Percentiles rank a stretch among this genome's conserved stretches.
phyloP scores from a whole-genome alignment of 306 rosid species.

The Quillaja saponaria region DNA sequence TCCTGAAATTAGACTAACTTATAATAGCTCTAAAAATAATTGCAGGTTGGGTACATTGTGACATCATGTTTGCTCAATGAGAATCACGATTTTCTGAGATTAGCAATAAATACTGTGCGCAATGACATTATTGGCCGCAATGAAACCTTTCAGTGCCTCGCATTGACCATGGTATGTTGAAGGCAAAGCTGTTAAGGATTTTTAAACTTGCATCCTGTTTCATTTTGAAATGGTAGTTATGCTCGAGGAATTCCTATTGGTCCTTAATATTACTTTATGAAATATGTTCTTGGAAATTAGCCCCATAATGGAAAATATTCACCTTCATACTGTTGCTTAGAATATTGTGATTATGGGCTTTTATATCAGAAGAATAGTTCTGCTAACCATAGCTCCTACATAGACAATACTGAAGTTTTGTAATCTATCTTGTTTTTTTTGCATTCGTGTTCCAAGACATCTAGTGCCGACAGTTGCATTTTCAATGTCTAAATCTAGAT shows the following conservation, averaged over 20 bases:
- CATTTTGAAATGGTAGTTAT: neutral
- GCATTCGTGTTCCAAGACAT: neutral
- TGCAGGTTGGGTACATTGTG: conserved; percentile 99
- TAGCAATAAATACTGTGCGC: conserved; percentile 98
- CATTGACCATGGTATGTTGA: conserved; percentile 92
- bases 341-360: neutral
- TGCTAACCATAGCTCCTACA: neutral
- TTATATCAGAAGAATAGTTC: neutral
- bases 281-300: conserved; percentile 5
- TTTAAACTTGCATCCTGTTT: conserved; percentile 14
- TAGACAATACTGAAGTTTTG: neutral
- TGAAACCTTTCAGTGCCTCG: conserved; percentile 95
- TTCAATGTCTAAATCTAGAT: neutral
- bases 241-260: too few relatives aligned
- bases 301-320: neutral
- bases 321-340: neutral
- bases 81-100: conserved; percentile 98
- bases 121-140: conserved; percentile 98
- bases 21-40: neutral
- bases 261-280: neutral
- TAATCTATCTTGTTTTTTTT: neutral
- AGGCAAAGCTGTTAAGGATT: conserved; percentile 25
- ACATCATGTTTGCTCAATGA: conserved; percentile 93
- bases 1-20: too few relatives aligned
- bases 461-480: neutral